Evolutionary conservation across 768 basidiomycete species (phyloP), one percentile per base, ranked within the genome.

Genomic region (Pulveroboletus sp.): DNA sequence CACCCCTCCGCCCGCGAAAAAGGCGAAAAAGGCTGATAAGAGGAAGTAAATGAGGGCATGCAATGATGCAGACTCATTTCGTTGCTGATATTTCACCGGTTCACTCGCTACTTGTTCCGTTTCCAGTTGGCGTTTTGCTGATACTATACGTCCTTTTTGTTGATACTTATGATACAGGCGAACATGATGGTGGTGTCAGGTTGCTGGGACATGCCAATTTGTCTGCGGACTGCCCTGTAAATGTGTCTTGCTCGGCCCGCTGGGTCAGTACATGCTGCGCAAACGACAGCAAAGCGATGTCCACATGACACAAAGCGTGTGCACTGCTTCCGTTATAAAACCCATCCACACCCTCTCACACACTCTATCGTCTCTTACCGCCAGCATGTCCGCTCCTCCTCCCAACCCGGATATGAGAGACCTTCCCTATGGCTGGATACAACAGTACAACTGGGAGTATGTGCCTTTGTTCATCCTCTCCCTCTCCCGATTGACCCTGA

Each of bases 371-470:
- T 35, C 35, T 30, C 39, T 17, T 24, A 55, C 56, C 43, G 49
- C 61, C 54, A 66, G 57, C 59, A 77, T 80, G 65, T 63, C 74
- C 46, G 67, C 72, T 49, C 75, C 77, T 49, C 73, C 79, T 39
- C 66, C 70, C 42, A 69, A 68, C 64, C 77, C 77, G n/a, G 86
- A 89, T 61, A 63, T 67, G 11, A 77, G 86, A 46, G 69, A 72
- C 5, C 74, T 89, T 1, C 86, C 86, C 9, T 69, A 69, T 1
- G 87, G 87, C 35, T 89, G 86, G 86, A 71, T 79, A 15, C 68
- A 76, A 15, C 83, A 86, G 57, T 89, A 73, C 58, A 86, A 90
- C 57, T 41, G 61, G 47, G 83, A 81, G 88, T 88, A 60, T 42
- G 82, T 75, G 51, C 35, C 47, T 49, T 17, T 17, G 10, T 4